Base-by-base conservation (phyloP, 2,329 filamentous ascomycete species). In the Diaporthe sp. region DNA sequence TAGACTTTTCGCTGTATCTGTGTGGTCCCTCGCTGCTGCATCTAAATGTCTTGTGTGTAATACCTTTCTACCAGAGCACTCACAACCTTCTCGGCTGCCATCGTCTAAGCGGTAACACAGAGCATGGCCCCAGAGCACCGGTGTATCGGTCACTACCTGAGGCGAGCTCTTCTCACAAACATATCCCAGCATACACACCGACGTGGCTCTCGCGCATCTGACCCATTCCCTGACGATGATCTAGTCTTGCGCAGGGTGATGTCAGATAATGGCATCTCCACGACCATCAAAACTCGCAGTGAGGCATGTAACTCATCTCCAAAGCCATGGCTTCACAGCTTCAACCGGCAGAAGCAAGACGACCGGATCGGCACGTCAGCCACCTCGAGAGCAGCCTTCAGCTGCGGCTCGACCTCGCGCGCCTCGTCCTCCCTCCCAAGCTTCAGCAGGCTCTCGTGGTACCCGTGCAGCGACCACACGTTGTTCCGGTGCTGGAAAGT, bases 381-480 rank as follows among this genome's bases (percentile, higher is more conserved):
- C 68, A 88, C 85, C 4, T 88, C 88, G 77, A 88, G 77, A 1
- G 90, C 90, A 74, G 88, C 77, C 75, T 85, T 85, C 77, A 94
- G 80, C 81, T 90, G 87, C 77, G 86, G 80, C 74, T 80, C 70
- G 2, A 82, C 44, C 28, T 82, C 80, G 17, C 78, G 76, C 2
- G 87, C 87, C 75, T 88, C 87, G 0, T 79, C 80, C 1, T 61
- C 62, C n/a, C 87, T 83, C 0, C 89, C 91, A 19, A 93, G 81
- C 76, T 85, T 89, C 4, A 87, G 78, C 67, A 95, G 81, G 80
- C 94, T 94, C 83, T 95, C 94, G 77, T 94, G 89, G 78, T 92
- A 93, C 0, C 94, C 94, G 79, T 94, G 92, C 76, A 95, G 82
- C 6, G 93, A 89, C 94, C 94, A 95, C 0, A 95, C 90, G 78